Conservation (phyloP, 169 alveolate species). For the Plasmodium billcollinsi region DNA sequence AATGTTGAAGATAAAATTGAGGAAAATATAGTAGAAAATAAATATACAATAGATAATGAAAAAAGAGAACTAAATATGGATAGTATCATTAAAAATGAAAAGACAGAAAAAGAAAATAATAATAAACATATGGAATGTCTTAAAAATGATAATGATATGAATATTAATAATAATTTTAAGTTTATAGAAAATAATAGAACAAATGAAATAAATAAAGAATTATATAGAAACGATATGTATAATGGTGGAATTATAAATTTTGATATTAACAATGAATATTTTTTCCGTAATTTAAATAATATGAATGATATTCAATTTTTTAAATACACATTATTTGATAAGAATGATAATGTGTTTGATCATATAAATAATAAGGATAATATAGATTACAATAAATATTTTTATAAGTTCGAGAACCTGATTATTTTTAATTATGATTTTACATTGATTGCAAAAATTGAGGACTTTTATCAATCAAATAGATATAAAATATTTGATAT, state of each 20-base stretch:
- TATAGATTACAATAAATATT: not conserved
- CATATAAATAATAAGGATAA: not conserved
- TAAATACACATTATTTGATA: not conserved
- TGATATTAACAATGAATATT: not conserved
- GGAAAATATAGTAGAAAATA: no score
- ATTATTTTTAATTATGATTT: conserved; percentile 37
- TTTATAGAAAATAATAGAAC: not conserved
- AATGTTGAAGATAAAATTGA: no score
- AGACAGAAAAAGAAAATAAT: not conserved
- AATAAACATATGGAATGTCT: not conserved
- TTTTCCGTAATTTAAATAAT: conserved; percentile 12
- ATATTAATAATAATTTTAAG: not conserved
- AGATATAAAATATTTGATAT: conserved; percentile 21
- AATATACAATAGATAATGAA: no score
- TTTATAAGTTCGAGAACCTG: conserved; percentile 1
- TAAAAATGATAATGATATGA: not conserved
- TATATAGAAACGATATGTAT: not conserved
- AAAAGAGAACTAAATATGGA: not conserved
- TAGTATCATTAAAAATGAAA: not conserved
- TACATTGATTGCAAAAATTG: not conserved
- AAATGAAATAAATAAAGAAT: not conserved
- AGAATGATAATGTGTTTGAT: not conserved
- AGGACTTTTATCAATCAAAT: conserved; percentile 19
- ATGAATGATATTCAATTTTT: not conserved
- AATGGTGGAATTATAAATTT: not conserved